Base-by-base conservation (phyloP, 2,329 filamentous ascomycete species). In the Colletotrichum cuscutae region DNA sequence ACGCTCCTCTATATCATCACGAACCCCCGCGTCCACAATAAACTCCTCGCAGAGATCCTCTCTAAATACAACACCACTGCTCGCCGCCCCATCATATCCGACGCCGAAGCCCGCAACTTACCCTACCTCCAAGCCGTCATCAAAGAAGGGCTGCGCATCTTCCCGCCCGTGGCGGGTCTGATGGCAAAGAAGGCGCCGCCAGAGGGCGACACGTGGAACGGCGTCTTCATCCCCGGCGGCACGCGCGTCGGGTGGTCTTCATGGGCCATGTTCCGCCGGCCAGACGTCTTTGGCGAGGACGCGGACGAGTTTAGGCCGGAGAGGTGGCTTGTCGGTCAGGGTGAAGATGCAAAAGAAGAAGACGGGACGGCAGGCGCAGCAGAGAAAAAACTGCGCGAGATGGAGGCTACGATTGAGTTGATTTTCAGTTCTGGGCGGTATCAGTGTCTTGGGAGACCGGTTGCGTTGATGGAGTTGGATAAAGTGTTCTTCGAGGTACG, bases 1-100 rank as follows among this genome's bases (percentile, higher is more conserved):
- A 88, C 85, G 1, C 74, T 91, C 67, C 83, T 90, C 26, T 84
- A 88, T 76, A 77, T 91, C 68, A 84, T 86, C 26, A 87, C 84
- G n/a, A 86, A 84, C 28, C 86, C 86, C 0, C 81, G 80, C 1
- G 84, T 89, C 0, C 83, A 86, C 69, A 68, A 75, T 4, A 85
- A 79, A 3, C 80, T 91, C 0, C 84, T 84, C 5, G 77, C 77
- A 0, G 87, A 89, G 75, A 83, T 87, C 56, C 83, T 81, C 0
- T 79, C 84, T 32, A 79, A 77, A 8, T 1, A 30, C 28, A 30
- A 30, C 5, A 54, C 56, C 24, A 58, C 42, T 15, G 6, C 8
- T 30, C 28, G 28, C 28, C 57, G 52, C 15, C 58, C 65, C 15
- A 24, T 72, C 28, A 81, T 84, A 59, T 77, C 76, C 8, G 79